A percentile compares a stretch with the other conserved stretches of the same genome.
These are phyloP conservation scores for Flueggea neowawraea DNA, from an alignment of 441 rosid genomes.

Conservation along the genomic window DNA sequence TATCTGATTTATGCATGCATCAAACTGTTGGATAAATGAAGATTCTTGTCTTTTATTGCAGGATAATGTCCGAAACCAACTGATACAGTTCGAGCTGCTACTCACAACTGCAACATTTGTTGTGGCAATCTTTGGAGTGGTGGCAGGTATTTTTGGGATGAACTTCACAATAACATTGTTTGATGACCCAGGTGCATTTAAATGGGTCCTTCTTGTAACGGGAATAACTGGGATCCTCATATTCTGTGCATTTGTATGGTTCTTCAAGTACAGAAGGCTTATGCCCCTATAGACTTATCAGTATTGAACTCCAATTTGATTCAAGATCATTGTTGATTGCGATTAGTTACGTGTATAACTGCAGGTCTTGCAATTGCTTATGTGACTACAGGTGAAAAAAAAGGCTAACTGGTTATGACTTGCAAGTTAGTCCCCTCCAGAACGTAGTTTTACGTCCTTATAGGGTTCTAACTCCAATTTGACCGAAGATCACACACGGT, in stretches of 20 bases:
- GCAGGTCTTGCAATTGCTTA: too few relatives aligned
- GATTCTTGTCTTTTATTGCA: slow-evolving; percentile 23
- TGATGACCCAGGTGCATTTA: slow-evolving; percentile 64
- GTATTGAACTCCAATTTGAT: background rate
- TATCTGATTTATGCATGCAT: background rate
- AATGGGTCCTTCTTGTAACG: slow-evolving; percentile 84
- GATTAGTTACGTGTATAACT: too few relatives aligned
- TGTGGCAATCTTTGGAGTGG: slow-evolving; percentile 95
- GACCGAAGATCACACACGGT: too few relatives aligned
- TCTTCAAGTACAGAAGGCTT: slow-evolving; percentile 89
- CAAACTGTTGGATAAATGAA: background rate
- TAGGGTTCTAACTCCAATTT: too few relatives aligned
- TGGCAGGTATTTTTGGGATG: slow-evolving; percentile 98
- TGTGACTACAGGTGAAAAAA: too few relatives aligned
- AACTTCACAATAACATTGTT: slow-evolving; percentile 69
- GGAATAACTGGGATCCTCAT: slow-evolving; percentile 57
- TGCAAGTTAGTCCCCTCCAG: too few relatives aligned
- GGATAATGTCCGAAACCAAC: slow-evolving; percentile 97
- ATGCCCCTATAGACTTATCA: slow-evolving; percentile 58
- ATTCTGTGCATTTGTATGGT: slow-evolving; percentile 80
- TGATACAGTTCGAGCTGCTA: slow-evolving; percentile 93
- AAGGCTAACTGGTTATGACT: too few relatives aligned
- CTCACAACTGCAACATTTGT: slow-evolving; percentile 95
- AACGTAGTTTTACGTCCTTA: too few relatives aligned
- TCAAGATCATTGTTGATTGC: too few relatives aligned